Evolutionary conservation across 106 monocot species (phyloP), one percentile per base, ranked within the genome.

Genomic region (Phalaenopsis equestris): DNA sequence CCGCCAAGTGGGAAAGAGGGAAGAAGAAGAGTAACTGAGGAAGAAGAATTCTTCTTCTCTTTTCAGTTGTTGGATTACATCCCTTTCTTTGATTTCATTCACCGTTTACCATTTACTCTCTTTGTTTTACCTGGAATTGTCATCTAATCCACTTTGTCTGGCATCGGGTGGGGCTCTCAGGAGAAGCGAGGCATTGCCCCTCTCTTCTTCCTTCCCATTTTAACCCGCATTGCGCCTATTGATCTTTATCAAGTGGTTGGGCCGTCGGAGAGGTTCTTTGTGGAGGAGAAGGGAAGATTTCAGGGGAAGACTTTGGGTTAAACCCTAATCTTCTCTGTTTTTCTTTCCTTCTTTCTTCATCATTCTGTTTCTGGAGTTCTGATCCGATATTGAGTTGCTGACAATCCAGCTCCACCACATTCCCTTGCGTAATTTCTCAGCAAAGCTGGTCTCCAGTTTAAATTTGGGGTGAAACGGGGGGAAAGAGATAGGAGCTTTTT

Each of bases 401-500:
- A 52, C 46, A 76, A 1, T 76, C 76, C 76, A 76, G 24, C 46
- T 49, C 49, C 49, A 24, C 76, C 76, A n/a, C 76, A 76, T 76
- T 76, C 24, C 48, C 76, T 76, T 49, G 76, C 49, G 46, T 49
- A 6, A 76, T 76, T 52, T 49, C 48, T 48, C 74, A 12, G 74
- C 45, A 45, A 75, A 75, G 74, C 41, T 45, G 18, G n/a, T 45
- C 43, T 43, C 74, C 14, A 16, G 74, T 45, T 75, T 75, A 45
- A 75, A 75, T 45, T 14, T 45, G 2, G 43, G 45, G 43, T 1
- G 43, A 45, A 42, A 45, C 9, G 39, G 41, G 15, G 39, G 41
- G 36, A 16, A 30, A 67, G 8, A 23, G 67, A 11, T 70, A 23
- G 38, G 38, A 14, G 5, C 72, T 72, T 72, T 72, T 41, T 72